These are phyloP conservation scores for Tuber brumale DNA, from an alignment of 495 filamentous ascomycete genomes.

Conservation along the genomic window DNA sequence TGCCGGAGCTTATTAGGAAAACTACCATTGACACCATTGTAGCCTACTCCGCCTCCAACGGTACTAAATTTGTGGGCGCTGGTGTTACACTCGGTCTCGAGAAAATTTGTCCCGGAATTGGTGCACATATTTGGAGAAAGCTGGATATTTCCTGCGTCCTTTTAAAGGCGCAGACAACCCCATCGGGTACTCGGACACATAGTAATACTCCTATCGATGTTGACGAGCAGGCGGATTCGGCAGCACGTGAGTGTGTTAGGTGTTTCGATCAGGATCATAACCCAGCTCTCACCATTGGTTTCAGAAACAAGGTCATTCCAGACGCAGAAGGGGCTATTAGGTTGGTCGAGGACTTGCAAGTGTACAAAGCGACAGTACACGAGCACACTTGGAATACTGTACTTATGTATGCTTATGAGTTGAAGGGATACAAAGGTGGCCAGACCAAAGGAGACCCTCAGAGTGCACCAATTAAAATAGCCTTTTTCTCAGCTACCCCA, in stretches of 20 bases:
- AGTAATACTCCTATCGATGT: conserved; percentile 46
- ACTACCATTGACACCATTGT: conserved; percentile 50
- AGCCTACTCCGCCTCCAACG: no score
- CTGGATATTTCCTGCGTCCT: no score
- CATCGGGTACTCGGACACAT: conserved; percentile 25
- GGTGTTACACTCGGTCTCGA: no score
- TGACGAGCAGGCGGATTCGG: conserved; percentile 77
- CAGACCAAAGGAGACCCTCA: no score
- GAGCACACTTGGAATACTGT: conserved; percentile 59
- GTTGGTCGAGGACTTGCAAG: conserved; percentile 53
- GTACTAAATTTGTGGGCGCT: no score
- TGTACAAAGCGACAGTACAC: conserved; percentile 58
- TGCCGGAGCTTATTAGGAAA: conserved; percentile 49
- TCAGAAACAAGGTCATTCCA: conserved; percentile 62
- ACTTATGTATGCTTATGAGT: conserved; percentile 50
- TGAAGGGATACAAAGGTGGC: conserved; percentile 28
- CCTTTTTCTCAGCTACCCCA: no score
- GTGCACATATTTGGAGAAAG: no score
- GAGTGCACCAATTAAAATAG: conserved; percentile 46
- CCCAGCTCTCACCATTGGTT: conserved; percentile 65
- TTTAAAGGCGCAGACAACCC: no score
- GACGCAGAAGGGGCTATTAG: conserved; percentile 49
- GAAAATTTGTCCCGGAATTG: no score
- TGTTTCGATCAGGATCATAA: conserved; percentile 67
- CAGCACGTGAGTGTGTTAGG: conserved; percentile 73